Conservation (phyloP, 1,139 yeast genomes). For the Candida glucosophila region DNA sequence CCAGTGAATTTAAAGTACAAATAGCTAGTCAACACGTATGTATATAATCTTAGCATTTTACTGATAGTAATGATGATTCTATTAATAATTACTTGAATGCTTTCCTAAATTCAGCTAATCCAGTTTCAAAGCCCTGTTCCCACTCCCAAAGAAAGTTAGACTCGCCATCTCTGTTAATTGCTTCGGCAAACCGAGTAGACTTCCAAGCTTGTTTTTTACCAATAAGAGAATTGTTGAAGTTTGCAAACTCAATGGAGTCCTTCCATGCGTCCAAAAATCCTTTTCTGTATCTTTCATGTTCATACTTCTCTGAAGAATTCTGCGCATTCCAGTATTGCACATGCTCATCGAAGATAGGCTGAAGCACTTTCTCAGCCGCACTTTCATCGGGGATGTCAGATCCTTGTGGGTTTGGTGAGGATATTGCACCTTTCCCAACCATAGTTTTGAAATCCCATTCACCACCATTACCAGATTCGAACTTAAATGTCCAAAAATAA, state of each 20-base stretch:
- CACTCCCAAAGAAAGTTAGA: slow-evolving; percentile 72
- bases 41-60: too few relatives aligned
- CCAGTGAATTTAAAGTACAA: too few relatives aligned
- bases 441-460: slow-evolving; percentile 91
- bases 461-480: slow-evolving; percentile 84
- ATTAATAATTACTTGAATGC: slow-evolving; percentile 1
- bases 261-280: slow-evolving; percentile 72
- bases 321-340: slow-evolving; percentile 59
- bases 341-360: slow-evolving; percentile 40
- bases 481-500: slow-evolving; percentile 88
- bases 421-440: slow-evolving; percentile 57
- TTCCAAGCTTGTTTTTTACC: slow-evolving; percentile 74
- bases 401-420: slow-evolving; percentile 13
- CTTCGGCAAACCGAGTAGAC: slow-evolving; percentile 41
- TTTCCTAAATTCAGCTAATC: slow-evolving; percentile 26
- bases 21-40: too few relatives aligned
- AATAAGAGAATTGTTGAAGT: slow-evolving; percentile 57
- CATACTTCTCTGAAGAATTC: slow-evolving; percentile 53
- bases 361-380: slow-evolving; percentile 32
- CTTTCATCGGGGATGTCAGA: slow-evolving; percentile 34
- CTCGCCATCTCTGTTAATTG: slow-evolving; percentile 44
- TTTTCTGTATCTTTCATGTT: slow-evolving; percentile 71
- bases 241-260: slow-evolving; percentile 61
- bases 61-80: too few relatives aligned
- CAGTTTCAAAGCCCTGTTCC: slow-evolving; percentile 75